Base-by-base conservation (phyloP, 352 stramenopile species). In the Plasmopara muralis region DNA sequence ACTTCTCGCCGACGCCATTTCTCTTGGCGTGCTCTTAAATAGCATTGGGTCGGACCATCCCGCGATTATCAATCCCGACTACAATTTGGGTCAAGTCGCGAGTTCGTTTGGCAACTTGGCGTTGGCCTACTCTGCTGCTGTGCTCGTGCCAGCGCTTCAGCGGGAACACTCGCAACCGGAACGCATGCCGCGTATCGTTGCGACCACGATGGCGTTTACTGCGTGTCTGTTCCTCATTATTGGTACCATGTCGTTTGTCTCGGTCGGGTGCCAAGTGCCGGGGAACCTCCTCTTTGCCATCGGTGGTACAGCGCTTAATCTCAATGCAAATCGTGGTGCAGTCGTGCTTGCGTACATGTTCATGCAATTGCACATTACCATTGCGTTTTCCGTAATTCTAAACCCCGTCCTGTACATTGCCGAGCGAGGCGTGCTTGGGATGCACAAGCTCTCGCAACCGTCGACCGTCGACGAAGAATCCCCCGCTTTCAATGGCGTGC, bases 361-460 rank as follows among this genome's bases (percentile, higher is more conserved):
- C 63, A 84, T 84, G 73, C 73, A 82, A 55, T 44, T 84, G 44
- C 73, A 84, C 55, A 76, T 84, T 53, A 77, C 69, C 41, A 82
- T 84, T 50, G 73, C 71, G 3, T 72, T 82, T 54, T 74, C 68
- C 16, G 68, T 82, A 18, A 81, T 84, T 50, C 42, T 84, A 38
- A 76, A 78, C 49, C 73, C 73, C 6, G 71, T 77, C 47, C 50
- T 84, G 13, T 80, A 82, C 55, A 78, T 84, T 37, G 64, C 65
- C 16, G 73, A 84, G 59, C 70, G 73, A 18, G 67, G 61, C 1
- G 55, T 84, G 55, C 47, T 84, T 39, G 73, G 73, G 42, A 79
- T 84, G 71, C 73, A 84, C 64, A 73, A 82, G 55, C 71, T 65
- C 49, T 62, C 66, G 35, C 6, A 62, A 1, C 49, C 61, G 7